Conservation (phyloP, 306 rosid species). For the Clitoria ternatea region DNA sequence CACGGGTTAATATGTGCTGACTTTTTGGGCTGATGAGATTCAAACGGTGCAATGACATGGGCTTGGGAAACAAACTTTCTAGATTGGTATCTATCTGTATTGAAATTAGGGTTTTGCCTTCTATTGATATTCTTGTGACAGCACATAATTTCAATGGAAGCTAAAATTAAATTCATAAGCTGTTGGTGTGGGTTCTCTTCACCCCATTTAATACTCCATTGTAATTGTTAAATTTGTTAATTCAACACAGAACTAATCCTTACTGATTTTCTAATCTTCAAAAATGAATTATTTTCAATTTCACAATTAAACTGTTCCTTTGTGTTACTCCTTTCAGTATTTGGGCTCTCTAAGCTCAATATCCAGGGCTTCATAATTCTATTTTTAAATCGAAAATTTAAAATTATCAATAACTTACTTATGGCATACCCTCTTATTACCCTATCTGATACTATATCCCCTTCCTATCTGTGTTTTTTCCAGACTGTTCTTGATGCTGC, state of each 20-base stretch:
- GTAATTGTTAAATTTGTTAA: neutral
- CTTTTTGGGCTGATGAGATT: neutral
- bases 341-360: too few relatives aligned
- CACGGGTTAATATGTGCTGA: neutral
- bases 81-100: neutral
- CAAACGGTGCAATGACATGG: neutral
- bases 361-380: neutral
- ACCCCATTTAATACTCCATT: neutral
- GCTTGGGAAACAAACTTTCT: neutral
- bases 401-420: neutral
- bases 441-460: neutral
- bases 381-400: slow-evolving; percentile 34
- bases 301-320: neutral
- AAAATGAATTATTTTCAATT: neutral
- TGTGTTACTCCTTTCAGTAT: neutral
- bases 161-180: neutral
- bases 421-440: neutral
- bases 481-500: slow-evolving; percentile 93
- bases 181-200: neutral
- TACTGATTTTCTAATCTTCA: neutral
- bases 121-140: neutral
- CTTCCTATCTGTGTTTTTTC: slow-evolving; percentile 24
- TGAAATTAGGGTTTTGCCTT: neutral
- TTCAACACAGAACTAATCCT: neutral
- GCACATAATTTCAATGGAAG: neutral